Evolutionary conservation across 1,284 basidiomycete species (phyloP).

Genomic region (Porogramme epimiltina): DNA sequence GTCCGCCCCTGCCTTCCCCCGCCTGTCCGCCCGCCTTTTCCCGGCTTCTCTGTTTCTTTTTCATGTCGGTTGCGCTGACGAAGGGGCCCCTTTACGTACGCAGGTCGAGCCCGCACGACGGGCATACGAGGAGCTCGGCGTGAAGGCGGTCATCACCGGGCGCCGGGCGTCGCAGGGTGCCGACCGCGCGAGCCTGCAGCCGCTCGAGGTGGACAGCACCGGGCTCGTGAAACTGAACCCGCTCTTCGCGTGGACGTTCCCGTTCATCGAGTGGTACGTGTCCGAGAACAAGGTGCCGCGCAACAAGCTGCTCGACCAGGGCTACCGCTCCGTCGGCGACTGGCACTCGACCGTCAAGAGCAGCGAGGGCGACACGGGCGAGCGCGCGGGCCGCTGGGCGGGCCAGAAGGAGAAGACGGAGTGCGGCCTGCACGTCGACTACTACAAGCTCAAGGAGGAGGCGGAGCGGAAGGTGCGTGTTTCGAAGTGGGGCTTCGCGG

Average conservation of each 20-base stretch:
- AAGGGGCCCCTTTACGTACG: too few relatives aligned
- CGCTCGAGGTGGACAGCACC: slow-evolving; percentile 90
- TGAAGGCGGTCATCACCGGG: slow-evolving; percentile 92
- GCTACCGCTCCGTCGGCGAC: slow-evolving; percentile 95
- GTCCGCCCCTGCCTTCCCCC: too few relatives aligned
- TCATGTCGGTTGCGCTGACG: too few relatives aligned
- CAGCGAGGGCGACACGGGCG: slow-evolving; percentile 70
- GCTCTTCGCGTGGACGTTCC: slow-evolving; percentile 88
- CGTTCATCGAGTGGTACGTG: slow-evolving; percentile 86
- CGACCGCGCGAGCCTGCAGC: slow-evolving; percentile 80
- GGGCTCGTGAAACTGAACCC: slow-evolving; percentile 97
- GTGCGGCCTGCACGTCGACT: slow-evolving; percentile 93
- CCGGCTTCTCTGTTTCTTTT: too few relatives aligned
- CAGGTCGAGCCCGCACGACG: slow-evolving; percentile 93
- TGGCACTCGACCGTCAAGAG: slow-evolving; percentile 92
- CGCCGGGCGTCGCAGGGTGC: slow-evolving; percentile 91
- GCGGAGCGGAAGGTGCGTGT: slow-evolving; percentile 36
- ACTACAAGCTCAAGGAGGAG: slow-evolving; percentile 67
- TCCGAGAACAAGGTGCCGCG: slow-evolving; percentile 84
- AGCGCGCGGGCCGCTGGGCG: slow-evolving; percentile 92
- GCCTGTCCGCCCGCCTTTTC: too few relatives aligned
- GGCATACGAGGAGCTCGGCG: slow-evolving; percentile 82
- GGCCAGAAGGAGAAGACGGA: slow-evolving; percentile 89
- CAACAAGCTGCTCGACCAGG: slow-evolving; percentile 87
- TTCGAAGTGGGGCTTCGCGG: too few relatives aligned